These are phyloP conservation scores for Kluyveromyces dobzhanskii DNA, from an alignment of 805 yeast genomes.

Conservation along the genomic window DNA sequence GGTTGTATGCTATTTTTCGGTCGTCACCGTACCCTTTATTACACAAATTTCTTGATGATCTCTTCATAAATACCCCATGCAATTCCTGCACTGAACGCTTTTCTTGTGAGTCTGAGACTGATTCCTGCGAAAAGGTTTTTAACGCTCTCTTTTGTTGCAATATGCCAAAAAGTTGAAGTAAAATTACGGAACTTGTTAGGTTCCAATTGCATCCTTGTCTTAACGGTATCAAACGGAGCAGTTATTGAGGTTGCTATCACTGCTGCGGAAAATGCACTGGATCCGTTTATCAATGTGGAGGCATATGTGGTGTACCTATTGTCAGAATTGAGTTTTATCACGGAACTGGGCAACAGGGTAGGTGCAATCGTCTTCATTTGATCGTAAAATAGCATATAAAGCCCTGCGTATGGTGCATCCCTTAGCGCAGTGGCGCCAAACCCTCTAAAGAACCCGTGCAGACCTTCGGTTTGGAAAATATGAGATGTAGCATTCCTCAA, in stretches of 20 bases:
- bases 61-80: constrained; percentile 98
- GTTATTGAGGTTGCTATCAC: constrained; percentile 74
- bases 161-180: constrained; percentile 31
- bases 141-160: constrained; percentile 39
- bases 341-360: constrained; percentile 19
- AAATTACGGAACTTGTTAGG: constrained; percentile 40
- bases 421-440: constrained; percentile 79
- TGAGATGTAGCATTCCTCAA: constrained; percentile 50
- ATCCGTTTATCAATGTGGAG: constrained; percentile 55
- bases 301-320: constrained; percentile 29
- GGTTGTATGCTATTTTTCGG: too few species aligned
- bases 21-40: background rate
- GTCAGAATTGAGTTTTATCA: constrained; percentile 12
- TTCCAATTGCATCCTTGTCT: constrained; percentile 80
- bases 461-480: constrained; percentile 45
- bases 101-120: constrained; percentile 69
- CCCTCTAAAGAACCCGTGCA: constrained; percentile 75
- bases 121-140: constrained; percentile 73
- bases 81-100: constrained; percentile 87
- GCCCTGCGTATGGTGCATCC: constrained; percentile 95
- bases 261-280: constrained; percentile 76
- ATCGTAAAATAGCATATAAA: constrained; percentile 82
- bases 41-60: constrained; percentile 39
- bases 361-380: constrained; percentile 55
- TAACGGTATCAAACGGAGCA: constrained; percentile 91